Conservation (phyloP, 1,284 basidiomycete species). For the Cutaneotrichosporon mucoides region DNA sequence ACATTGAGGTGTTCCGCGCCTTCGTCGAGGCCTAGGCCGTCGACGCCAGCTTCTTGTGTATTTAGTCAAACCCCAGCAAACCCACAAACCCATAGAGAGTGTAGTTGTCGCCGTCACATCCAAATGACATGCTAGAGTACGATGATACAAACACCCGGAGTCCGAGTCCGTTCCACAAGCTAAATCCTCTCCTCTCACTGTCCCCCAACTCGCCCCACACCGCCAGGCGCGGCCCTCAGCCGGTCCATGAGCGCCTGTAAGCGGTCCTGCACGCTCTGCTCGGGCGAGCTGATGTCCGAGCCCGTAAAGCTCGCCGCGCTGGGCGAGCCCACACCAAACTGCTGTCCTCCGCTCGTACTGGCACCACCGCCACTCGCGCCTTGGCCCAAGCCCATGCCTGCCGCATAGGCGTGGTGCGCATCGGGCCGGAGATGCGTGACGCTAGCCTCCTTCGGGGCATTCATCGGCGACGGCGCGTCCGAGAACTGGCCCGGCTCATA, state of each 20-base stretch:
- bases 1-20: slow-evolving; percentile 67
- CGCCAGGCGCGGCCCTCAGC: slow-evolving; percentile 24
- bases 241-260: slow-evolving; percentile 44
- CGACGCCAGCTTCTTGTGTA: neutral
- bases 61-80: no score
- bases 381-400: neutral
- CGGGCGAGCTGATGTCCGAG: slow-evolving; percentile 12
- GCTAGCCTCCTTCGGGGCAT: neutral
- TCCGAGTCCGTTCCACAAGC: neutral
- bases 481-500: slow-evolving; percentile 9
- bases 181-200: neutral
- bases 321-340: slow-evolving; percentile 12
- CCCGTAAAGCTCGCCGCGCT: slow-evolving; percentile 27
- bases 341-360: no score
- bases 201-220: slow-evolving; percentile 5
- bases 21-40: slow-evolving; percentile 57
- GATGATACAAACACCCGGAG: neutral
- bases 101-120: neutral
- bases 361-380: neutral
- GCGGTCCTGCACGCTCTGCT: slow-evolving; percentile 37
- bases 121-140: neutral
- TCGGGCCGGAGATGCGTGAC: neutral
- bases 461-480: slow-evolving; percentile 5
- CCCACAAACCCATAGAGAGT: no score
- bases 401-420: slow-evolving; percentile 13